Base-by-base conservation (phyloP, 768 basidiomycete genomes). In the Phaeotremella fagi region DNA sequence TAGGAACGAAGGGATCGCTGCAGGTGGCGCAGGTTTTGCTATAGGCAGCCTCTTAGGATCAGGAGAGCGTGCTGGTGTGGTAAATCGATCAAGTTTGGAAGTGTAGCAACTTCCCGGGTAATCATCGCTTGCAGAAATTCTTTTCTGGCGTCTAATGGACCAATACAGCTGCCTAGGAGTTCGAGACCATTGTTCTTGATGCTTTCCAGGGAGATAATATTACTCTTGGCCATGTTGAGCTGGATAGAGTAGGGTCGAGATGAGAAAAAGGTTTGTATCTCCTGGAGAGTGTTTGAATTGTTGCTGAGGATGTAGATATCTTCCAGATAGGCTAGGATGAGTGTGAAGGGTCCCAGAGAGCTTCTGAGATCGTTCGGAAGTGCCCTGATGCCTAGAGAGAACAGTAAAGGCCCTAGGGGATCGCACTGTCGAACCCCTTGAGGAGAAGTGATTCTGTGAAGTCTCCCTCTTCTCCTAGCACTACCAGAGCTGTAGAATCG, bases 321-420 rank as follows among this genome's bases (percentile, higher is more conserved):
- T 43, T 63, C 61, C 20, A 63, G 52, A 45, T 64, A 64, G 29
- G 62, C 54, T 12, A 64, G 24, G 15, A 64, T 47, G 3, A 45
- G 14, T 26, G 22, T 46, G 3, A 47, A 16, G 5, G 45, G 48
- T 7, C 62, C 62, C n/a, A 64, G 55, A 26, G 27, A 23, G 3
- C 2, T 16, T 23, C 26, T 22, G 12, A 64, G 58, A 3, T 18
- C 36, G 16, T 64, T 45, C 2, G 60, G 26, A n/a, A 55, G 5
- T 1, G 46, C 48, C 5, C 55, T 50, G 23, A 57, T 38, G 11
- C 33, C 58, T 25, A 60, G 16, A 15, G 62, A 60, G 52, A 59
- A 63, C 18, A 61, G 33, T 25, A 58, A 35, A 4, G 60, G 56
- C 14, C 55, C 56, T 9, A 61, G 48, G 3, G 59, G 59, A 35